Evolutionary conservation across 2,329 filamentous ascomycete genomes (phyloP).

Genomic region (Cercospora zeae-maydis): DNA sequence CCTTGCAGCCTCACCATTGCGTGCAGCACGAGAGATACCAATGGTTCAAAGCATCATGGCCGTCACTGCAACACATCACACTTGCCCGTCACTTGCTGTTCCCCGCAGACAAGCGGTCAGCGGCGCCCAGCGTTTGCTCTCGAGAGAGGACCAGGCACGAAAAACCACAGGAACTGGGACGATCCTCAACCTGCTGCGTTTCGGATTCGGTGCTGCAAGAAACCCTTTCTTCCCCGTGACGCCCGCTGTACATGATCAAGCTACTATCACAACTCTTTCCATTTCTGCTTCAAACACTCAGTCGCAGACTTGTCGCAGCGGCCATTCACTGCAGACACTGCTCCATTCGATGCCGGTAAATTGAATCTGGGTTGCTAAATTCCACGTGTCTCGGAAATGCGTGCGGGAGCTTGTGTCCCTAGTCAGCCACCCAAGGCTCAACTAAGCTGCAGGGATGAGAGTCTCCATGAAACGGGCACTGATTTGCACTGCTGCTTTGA

Average conservation of each 20-base stretch:
- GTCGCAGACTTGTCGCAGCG: too few relatives aligned
- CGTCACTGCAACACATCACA: neutral
- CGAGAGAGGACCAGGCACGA: conserved; percentile 2
- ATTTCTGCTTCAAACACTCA: neutral
- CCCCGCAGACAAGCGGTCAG: neutral
- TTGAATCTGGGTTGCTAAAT: neutral
- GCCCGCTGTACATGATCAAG: neutral
- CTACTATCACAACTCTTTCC: neutral
- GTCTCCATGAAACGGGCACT: conserved; percentile 2
- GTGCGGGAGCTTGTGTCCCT: conserved; percentile 2
- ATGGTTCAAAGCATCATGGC: neutral
- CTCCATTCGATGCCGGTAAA: neutral
- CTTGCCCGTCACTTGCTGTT: neutral
- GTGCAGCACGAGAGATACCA: neutral
- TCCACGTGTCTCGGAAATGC: conserved; percentile 10
- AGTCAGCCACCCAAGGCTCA: neutral
- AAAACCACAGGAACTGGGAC: conserved; percentile 3
- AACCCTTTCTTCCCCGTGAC: neutral
- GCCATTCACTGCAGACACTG: neutral
- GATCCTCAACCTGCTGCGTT: conserved; percentile 2
- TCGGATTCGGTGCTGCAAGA: conserved; percentile 7
- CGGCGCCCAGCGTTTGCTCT: conserved; percentile 1
- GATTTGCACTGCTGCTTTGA: neutral
- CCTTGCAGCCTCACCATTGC: conserved; percentile 7
- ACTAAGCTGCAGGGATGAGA: conserved; percentile 6